Conservation (phyloP, 2,329 filamentous ascomycete species). For the Ophiostoma novo-ulmi region DNA sequence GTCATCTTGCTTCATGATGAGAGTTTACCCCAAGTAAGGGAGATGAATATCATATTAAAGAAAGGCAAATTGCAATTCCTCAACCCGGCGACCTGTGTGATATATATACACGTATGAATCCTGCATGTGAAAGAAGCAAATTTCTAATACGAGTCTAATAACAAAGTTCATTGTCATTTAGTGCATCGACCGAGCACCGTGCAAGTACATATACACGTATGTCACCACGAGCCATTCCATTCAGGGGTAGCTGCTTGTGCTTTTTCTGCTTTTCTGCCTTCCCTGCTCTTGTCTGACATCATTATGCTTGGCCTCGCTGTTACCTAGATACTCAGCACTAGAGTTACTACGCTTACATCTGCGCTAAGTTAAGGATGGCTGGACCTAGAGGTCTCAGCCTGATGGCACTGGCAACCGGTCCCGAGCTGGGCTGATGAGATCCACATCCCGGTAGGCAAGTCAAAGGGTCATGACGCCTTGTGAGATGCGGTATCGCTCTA, state of each 20-base stretch:
- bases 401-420: slow-evolving; percentile 1
- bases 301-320: not conserved
- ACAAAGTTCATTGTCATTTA: not conserved
- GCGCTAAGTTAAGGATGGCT: not conserved
- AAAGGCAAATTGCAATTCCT: not conserved
- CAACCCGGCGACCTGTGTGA: not conserved
- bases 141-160: not conserved
- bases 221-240: not conserved
- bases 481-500: not conserved
- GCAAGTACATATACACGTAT: not conserved
- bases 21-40: not conserved
- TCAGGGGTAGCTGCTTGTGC: not conserved
- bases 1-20: not conserved
- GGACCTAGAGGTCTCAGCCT: not conserved
- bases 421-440: not conserved
- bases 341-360: not conserved
- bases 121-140: not conserved
- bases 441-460: not conserved
- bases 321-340: not conserved
- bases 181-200: not conserved
- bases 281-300: not conserved
- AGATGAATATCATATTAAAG: not conserved
- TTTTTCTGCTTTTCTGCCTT: not conserved
- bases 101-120: not conserved
- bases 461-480: not conserved